These are phyloP conservation scores for Moniliella sp. DNA, from an alignment of 1,284 basidiomycete species.

Conservation along the genomic window DNA sequence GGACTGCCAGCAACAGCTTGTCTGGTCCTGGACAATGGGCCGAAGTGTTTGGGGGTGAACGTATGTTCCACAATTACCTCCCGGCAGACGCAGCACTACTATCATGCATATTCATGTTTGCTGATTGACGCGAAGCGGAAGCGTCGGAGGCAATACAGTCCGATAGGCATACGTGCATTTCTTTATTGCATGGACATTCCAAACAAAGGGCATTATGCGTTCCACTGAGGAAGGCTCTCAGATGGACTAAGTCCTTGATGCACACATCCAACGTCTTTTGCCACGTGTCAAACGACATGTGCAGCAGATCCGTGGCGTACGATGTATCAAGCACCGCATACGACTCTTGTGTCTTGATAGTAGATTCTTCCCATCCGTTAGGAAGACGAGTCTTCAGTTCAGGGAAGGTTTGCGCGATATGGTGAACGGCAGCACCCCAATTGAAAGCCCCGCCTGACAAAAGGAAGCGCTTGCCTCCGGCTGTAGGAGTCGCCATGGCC, in stretches of 20 bases:
- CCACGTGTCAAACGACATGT: slow-evolving; percentile 14
- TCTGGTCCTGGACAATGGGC: too few relatives aligned
- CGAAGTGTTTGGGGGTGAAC: too few relatives aligned
- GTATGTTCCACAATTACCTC: too few relatives aligned
- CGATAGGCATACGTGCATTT: too few relatives aligned
- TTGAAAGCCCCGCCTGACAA: slow-evolving; percentile 17
- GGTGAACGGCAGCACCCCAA: slow-evolving; percentile 14
- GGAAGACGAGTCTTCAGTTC: slow-evolving; percentile 12
- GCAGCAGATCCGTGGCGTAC: slow-evolving; percentile 8
- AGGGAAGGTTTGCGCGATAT: slow-evolving; percentile 10
- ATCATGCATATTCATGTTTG: too few relatives aligned
- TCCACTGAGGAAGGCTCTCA: too few relatives aligned
- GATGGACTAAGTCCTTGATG: slow-evolving; percentile 11
- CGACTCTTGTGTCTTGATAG: slow-evolving; percentile 2
- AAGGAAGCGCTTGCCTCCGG: slow-evolving; percentile 12
- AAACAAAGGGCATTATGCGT: too few relatives aligned
- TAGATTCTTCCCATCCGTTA: slow-evolving; percentile 15
- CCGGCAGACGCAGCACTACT: too few relatives aligned
- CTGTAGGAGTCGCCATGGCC: slow-evolving; percentile 10
- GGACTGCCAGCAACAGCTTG: too few relatives aligned
- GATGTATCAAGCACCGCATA: slow-evolving; percentile 12
- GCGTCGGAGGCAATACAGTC: too few relatives aligned
- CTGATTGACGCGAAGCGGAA: too few relatives aligned
- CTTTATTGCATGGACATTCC: too few relatives aligned
- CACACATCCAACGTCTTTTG: slow-evolving; percentile 16